Percentiles rank a stretch among this genome's conserved stretches.
Conservation (phyloP, 352 stramenopile genomes). For the Pythium volutum region DNA sequence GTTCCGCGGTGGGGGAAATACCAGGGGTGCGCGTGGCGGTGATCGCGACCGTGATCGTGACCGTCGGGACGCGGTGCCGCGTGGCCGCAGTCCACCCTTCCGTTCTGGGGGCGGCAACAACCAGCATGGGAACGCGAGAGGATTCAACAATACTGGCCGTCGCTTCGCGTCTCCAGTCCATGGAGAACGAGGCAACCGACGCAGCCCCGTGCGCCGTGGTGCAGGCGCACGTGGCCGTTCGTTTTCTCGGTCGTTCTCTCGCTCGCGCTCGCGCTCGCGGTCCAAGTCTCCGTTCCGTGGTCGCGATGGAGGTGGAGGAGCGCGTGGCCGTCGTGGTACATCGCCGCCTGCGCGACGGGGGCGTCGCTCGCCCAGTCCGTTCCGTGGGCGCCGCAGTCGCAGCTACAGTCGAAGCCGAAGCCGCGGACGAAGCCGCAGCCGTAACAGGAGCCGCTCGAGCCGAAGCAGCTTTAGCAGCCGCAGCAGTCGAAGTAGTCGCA, state of each 20-base stretch:
- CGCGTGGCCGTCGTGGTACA: conserved; percentile 11
- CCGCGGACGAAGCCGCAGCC: conserved; percentile 21
- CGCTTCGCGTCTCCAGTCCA: neutral
- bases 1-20: neutral
- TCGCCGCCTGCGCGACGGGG: conserved; percentile 14
- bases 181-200: neutral
- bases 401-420: conserved; percentile 29
- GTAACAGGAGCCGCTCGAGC: conserved; percentile 7
- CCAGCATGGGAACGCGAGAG: neutral
- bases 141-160: neutral
- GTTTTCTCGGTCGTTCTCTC: conserved; percentile 14
- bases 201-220: neutral
- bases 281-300: conserved; percentile 20
- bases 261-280: conserved; percentile 23
- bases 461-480: conserved; percentile 15
- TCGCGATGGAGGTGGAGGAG: too few species aligned
- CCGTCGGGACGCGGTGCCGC: conserved; percentile 33
- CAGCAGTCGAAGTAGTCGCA: conserved; percentile 26
- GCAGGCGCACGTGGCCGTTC: neutral
- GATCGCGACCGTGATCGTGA: neutral
- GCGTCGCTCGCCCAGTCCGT: conserved; percentile 12
- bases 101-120: neutral
- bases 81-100: conserved; percentile 36
- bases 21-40: neutral
- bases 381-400: conserved; percentile 31